Conservation (phyloP, 805 yeast genomes). For the Candida nemodendra region DNA sequence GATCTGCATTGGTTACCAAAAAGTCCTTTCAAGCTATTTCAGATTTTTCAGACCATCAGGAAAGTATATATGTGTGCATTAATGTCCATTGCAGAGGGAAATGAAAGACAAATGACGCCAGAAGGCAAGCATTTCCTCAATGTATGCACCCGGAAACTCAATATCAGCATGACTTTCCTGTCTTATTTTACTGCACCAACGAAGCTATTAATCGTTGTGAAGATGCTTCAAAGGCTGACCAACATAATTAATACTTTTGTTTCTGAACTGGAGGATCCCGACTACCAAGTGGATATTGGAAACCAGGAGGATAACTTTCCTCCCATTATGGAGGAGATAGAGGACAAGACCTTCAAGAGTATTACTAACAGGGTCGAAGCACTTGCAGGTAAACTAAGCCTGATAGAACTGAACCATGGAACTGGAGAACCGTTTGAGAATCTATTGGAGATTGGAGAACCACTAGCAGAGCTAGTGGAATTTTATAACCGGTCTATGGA, state of each 20-base stretch:
- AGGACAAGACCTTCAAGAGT: conserved; percentile 19
- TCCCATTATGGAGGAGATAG: conserved; percentile 22
- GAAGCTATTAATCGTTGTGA: conserved; percentile 14
- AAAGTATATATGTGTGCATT: conserved; percentile 24
- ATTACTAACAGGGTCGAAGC: conserved; percentile 17
- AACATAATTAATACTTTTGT: conserved; percentile 11
- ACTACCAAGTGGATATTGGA: conserved; percentile 1
- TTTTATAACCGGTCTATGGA: conserved; percentile 11
- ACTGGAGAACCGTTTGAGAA: conserved; percentile 11
- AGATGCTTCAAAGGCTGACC: conserved; percentile 12
- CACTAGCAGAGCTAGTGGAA: conserved; percentile 16
- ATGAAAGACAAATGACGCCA: conserved; percentile 1
- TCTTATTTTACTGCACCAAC: conserved; percentile 10
- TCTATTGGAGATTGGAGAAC: conserved; percentile 11
- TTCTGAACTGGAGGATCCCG: conserved; percentile 15
- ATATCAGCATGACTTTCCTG: conserved; percentile 4
- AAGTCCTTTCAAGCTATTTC: conserved; percentile 17
- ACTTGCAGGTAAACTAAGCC: conserved; percentile 19
- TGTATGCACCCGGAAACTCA: conserved; percentile 19
- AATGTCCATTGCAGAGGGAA: conserved; percentile 21
- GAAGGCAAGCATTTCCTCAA: conserved; percentile 11
- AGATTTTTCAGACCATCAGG: conserved; percentile 19
- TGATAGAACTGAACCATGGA: conserved; percentile 18
- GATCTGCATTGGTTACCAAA: conserved; percentile 14
- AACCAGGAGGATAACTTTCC: conserved; percentile 7